Evolutionary conservation across 2,329 filamentous ascomycete species (phyloP).

Genomic region (Hypoxylon sp.): DNA sequence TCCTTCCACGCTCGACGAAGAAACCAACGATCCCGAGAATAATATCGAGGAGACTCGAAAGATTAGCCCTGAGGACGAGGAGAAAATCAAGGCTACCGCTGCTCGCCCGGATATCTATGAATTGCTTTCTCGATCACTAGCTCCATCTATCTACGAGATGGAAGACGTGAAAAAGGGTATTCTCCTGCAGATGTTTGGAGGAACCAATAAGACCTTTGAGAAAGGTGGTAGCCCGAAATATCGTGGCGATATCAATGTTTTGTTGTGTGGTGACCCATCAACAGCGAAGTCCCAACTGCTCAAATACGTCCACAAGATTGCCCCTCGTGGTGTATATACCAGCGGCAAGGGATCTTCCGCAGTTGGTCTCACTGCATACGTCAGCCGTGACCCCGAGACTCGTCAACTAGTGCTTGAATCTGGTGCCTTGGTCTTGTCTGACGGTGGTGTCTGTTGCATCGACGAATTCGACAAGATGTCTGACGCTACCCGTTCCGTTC

Average conservation of each 20-base stretch:
- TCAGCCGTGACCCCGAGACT: slow-evolving; percentile 84
- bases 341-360: slow-evolving; percentile 86
- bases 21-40: slow-evolving; percentile 79
- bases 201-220: slow-evolving; percentile 97
- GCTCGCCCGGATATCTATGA: slow-evolving; percentile 91
- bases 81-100: slow-evolving; percentile 86
- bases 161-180: slow-evolving; percentile 99
- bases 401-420: slow-evolving; percentile 86
- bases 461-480: slow-evolving; percentile 92
- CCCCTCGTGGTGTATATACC: slow-evolving; percentile 87
- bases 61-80: slow-evolving; percentile 87
- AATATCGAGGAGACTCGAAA: slow-evolving; percentile 87
- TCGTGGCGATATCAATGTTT: slow-evolving; percentile 95
- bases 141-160: slow-evolving; percentile 96
- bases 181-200: slow-evolving; percentile 94
- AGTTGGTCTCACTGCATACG: slow-evolving; percentile 85
- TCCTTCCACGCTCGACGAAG: slow-evolving; percentile 86
- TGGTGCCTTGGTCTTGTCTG: slow-evolving; percentile 82
- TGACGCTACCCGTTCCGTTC: slow-evolving; percentile 81
- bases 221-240: slow-evolving; percentile 97
- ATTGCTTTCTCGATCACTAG: slow-evolving; percentile 88
- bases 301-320: slow-evolving; percentile 97
- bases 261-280: slow-evolving; percentile 96
- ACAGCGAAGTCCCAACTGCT: slow-evolving; percentile 96
- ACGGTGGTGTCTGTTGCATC: slow-evolving; percentile 87